Evolutionary conservation across 768 basidiomycete species (phyloP).

Genomic region (Leccinum subtestaceum): DNA sequence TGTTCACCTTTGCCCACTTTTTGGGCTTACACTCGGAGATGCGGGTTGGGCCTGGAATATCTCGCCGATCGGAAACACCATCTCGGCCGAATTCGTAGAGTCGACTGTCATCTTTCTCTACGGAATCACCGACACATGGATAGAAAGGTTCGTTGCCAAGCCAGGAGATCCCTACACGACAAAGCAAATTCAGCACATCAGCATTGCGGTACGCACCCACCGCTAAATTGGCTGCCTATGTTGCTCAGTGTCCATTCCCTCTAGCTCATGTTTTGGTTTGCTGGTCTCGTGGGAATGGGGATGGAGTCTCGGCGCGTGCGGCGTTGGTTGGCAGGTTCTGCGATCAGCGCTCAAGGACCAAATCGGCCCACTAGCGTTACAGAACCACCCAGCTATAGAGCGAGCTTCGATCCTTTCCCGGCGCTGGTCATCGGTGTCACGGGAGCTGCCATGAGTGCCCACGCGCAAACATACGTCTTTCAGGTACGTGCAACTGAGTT

Average conservation of each 20-base stretch:
- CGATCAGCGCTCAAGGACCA: conserved; percentile 37
- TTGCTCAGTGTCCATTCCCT: background rate
- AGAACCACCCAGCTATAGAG: conserved; percentile 71
- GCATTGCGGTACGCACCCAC: conserved; percentile 69
- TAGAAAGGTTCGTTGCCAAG: conserved; percentile 88
- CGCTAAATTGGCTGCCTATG: background rate
- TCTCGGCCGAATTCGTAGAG: conserved; percentile 76
- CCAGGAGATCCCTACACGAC: conserved; percentile 83
- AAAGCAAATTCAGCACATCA: conserved; percentile 91
- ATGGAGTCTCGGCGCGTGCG: conserved; percentile 78
- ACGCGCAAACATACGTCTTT: conserved; percentile 88
- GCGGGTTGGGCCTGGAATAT: conserved; percentile 94
- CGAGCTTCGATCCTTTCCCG: conserved; percentile 88
- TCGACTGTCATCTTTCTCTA: conserved; percentile 83
- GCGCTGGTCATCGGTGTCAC: conserved; percentile 93
- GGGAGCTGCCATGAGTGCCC: conserved; percentile 90
- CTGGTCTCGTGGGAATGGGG: conserved; percentile 84
- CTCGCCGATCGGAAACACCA: conserved; percentile 46
- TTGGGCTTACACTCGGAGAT: conserved; percentile 81
- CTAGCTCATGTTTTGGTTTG: conserved; percentile 92
- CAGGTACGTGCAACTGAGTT: conserved; percentile 41
- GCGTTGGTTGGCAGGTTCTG: conserved; percentile 66
- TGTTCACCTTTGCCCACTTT: conserved; percentile 90
- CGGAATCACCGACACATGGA: conserved; percentile 91
- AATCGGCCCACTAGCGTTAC: conserved; percentile 35